Base-by-base conservation (phyloP, 352 stramenopile genomes). In the Halophytophthora batemanensis region DNA sequence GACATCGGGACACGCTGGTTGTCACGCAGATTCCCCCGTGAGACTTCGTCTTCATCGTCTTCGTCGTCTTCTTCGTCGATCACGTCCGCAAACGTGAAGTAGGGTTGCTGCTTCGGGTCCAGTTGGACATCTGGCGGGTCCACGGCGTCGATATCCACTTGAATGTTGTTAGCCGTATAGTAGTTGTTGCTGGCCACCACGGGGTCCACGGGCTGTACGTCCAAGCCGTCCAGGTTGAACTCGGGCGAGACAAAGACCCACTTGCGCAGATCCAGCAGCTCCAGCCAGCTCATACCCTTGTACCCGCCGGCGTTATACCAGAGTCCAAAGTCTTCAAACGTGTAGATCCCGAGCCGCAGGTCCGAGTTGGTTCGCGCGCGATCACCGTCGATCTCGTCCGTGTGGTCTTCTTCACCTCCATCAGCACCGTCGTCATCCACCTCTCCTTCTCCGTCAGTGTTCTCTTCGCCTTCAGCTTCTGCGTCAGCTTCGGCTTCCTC, bases 231-330 rank as follows among this genome's bases (percentile, higher is more conserved):
- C 12, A 91, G 56, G 12, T 74, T 63, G 25, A 95, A 93, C 2
- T 65, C 54, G 8, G 78, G 64, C 11, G 77, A 91, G 23, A 93
- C 70, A 57, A 90, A 93, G 13, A 73, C 56, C 86, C 82, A 95
- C 46, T 95, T 95, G 17, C 76, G 70, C 40, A 95, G 53, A 62
- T 95, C 86, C 6, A 95, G 67, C 29, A 95, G 48, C 56, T 95
- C 86, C 7, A 95, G 51, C 82, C 83, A 95, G 42, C 82, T 93
- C 74, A 93, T 85, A 2, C 59, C 68, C 46, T 82, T 77, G 44
- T 76, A 92, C 0, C 86, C 86, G 39, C 82, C 82, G 4, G 69
- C 69, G 57, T 95, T 95, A 53, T 95, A 95, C 84, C 84, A 95
- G 23, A 75, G 44, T 1, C 82, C 84, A 50, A 95, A 95, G 15